Base-by-base conservation (phyloP, 345 rosid genomes). In the Eucalyptus melliodora region DNA sequence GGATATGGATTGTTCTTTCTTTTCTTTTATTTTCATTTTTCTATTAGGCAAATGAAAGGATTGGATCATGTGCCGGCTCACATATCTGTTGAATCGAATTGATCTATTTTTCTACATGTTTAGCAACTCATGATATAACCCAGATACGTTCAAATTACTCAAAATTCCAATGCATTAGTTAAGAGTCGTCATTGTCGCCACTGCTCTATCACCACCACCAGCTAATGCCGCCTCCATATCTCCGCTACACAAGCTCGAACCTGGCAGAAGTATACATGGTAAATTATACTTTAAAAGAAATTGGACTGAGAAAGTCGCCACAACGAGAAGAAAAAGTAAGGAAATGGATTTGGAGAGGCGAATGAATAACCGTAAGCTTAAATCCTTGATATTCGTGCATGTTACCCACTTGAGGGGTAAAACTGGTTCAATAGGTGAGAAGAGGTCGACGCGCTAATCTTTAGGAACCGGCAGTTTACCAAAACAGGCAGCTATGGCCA, bases 21-120 rank as follows among this genome's bases (percentile, higher is more conserved):
- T 8, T 65, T 15, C 8, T n/a, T n/a, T 16, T 7, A 1, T 19
- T 15, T n/a, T n/a, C 16, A 0, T 7, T 65, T n/a, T 65, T n/a
- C 5, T 15, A 5, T 65, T n/a, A 62, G 11, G 77, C 37, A 65
- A 65, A 65, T 15, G 21, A 16, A 65, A n/a, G 21, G 77, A n/a
- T 65, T n/a, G 17, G 21, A 65, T 65, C 37, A n/a, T 65, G 40
- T 4, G 77, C 37, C 19, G 6, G 0, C 40, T 15, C 77, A n/a
- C 21, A 7, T 65, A 9, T n/a, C 37, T n/a, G 34, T 62, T 31
- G 11, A 67, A 67, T 9, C 21, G 21, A n/a, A 67, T 65, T 30
- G 69, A 62, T 13, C 17, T 62, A 62, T 62, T 30, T 27, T 60
- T 60, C 8, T 6, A 60, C 31, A 30, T 3, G 34, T 27, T 27